A percentile compares a stretch with the other conserved stretches of the same genome.
Evolutionary conservation across 2,329 filamentous ascomycete genomes (phyloP).

Genomic region (Aureobasidium sp.): DNA sequence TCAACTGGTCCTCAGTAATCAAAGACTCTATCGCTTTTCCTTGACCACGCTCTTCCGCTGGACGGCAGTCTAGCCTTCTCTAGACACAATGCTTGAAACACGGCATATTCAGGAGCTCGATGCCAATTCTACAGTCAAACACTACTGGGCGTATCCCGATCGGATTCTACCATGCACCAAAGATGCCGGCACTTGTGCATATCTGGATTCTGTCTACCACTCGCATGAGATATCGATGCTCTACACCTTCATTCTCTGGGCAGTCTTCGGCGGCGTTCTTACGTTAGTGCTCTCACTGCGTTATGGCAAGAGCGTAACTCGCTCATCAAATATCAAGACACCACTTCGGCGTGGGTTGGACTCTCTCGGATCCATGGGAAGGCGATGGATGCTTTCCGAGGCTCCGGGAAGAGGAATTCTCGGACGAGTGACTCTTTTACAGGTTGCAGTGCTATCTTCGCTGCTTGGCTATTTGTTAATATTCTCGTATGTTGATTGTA

Average conservation of each 20-base stretch:
- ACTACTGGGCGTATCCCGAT: conserved; percentile 50
- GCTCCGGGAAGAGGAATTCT: conserved; percentile 47
- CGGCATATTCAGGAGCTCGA: conserved; percentile 26
- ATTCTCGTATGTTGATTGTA: conserved; percentile 44
- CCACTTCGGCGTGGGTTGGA: conserved; percentile 25
- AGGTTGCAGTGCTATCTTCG: conserved; percentile 53
- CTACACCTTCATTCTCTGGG: conserved; percentile 51
- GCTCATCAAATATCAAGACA: conserved; percentile 4
- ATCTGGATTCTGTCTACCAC: conserved; percentile 48
- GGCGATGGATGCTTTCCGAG: conserved; percentile 55
- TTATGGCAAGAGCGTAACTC: conserved; percentile 1
- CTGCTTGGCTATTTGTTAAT: conserved; percentile 56
- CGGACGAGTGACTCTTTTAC: conserved; percentile 59
- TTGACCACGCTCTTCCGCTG: neutral
- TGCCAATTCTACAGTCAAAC: conserved; percentile 20
- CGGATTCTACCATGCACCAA: conserved; percentile 50
- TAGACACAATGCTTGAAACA: conserved; percentile 3
- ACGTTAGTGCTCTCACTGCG: conserved; percentile 35
- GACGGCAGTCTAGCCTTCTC: neutral
- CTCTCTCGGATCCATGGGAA: conserved; percentile 35
- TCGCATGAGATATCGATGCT: conserved; percentile 48
- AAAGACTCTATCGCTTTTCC: neutral
- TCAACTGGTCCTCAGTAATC: neutral
- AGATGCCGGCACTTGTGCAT: conserved; percentile 50
- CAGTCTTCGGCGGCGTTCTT: conserved; percentile 42